These are phyloP conservation scores for Macrolepiota dolichaula DNA, from an alignment of 768 basidiomycete genomes.

Conservation along the genomic window DNA sequence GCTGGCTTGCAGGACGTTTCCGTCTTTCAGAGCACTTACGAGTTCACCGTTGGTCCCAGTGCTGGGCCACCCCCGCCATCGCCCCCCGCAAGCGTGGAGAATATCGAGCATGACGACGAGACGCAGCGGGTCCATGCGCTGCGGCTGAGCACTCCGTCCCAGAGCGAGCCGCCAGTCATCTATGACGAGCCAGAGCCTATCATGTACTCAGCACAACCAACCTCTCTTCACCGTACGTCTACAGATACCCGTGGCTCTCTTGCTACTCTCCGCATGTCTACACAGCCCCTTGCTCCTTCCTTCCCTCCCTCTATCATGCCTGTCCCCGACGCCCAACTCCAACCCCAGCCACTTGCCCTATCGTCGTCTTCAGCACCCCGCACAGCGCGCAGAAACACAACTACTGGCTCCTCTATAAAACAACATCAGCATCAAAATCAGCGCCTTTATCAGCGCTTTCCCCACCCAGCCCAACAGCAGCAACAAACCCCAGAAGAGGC, in stretches of 20 bases:
- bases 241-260: slow-evolving; percentile 44
- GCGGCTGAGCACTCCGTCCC: slow-evolving; percentile 1
- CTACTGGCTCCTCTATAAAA: slow-evolving; percentile 50
- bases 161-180: slow-evolving; percentile 21
- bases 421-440: background rate
- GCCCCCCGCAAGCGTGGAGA: slow-evolving; percentile 31
- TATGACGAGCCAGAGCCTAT: slow-evolving; percentile 30
- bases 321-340: slow-evolving; percentile 33
- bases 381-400: slow-evolving; percentile 62
- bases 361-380: background rate
- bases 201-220: slow-evolving; percentile 13
- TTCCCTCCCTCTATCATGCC: slow-evolving; percentile 15
- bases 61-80: slow-evolving; percentile 26
- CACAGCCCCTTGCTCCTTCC: slow-evolving; percentile 15
- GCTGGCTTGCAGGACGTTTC: too few species aligned
- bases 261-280: slow-evolving; percentile 20
- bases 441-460: slow-evolving; percentile 2
- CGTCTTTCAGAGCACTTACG: too few species aligned
- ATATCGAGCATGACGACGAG: slow-evolving; percentile 17
- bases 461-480: slow-evolving; percentile 13
- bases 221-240: slow-evolving; percentile 42
- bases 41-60: background rate
- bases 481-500: slow-evolving; percentile 32
- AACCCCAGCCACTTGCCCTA: slow-evolving; percentile 14
- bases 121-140: background rate